Percentiles rank a stretch among this genome's conserved stretches.
Conservation (phyloP, 2,329 filamentous ascomycete genomes). For the Neophaeococcomyces mojaviensis region DNA sequence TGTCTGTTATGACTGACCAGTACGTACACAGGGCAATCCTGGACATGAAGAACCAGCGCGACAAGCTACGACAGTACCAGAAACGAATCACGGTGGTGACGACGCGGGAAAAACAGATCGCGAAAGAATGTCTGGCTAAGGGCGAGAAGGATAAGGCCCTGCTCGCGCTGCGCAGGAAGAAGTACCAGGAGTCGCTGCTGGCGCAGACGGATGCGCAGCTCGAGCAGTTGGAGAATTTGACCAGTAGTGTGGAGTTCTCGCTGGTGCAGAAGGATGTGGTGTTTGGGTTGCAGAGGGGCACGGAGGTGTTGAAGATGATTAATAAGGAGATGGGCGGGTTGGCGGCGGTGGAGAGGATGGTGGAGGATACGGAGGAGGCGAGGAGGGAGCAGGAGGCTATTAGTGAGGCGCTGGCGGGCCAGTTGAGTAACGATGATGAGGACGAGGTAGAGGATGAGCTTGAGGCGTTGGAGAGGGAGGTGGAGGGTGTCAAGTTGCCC, state of each 20-base stretch:
- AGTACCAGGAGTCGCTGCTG: conserved; percentile 88
- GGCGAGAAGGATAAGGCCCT: conserved; percentile 77
- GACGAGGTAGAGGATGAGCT: conserved; percentile 97
- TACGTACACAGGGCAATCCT: conserved; percentile 82
- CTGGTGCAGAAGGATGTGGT: conserved; percentile 94
- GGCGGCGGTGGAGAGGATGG: conserved; percentile 86
- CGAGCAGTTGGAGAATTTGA: conserved; percentile 85
- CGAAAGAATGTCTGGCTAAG: conserved; percentile 69
- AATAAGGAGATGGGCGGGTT: conserved; percentile 93
- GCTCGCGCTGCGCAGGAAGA: conserved; percentile 84
- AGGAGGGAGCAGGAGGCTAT: conserved; percentile 93
- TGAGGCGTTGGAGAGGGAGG: conserved; percentile 65
- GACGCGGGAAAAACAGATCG: conserved; percentile 77
- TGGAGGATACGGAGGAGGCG: conserved; percentile 86
- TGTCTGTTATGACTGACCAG: not conserved
- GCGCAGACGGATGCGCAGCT: conserved; percentile 86
- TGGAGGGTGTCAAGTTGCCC: conserved; percentile 34
- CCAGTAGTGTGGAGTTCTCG: conserved; percentile 86
- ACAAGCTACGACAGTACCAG: conserved; percentile 95
- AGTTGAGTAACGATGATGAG: conserved; percentile 89
- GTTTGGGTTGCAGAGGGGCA: conserved; percentile 87
- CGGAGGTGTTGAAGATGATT: conserved; percentile 80
- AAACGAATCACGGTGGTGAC: conserved; percentile 81
- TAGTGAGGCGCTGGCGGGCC: conserved; percentile 78
- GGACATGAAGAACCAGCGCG: conserved; percentile 94